Conservation (phyloP, 257 asterid genomes). For the Gentiana macrophylla region DNA sequence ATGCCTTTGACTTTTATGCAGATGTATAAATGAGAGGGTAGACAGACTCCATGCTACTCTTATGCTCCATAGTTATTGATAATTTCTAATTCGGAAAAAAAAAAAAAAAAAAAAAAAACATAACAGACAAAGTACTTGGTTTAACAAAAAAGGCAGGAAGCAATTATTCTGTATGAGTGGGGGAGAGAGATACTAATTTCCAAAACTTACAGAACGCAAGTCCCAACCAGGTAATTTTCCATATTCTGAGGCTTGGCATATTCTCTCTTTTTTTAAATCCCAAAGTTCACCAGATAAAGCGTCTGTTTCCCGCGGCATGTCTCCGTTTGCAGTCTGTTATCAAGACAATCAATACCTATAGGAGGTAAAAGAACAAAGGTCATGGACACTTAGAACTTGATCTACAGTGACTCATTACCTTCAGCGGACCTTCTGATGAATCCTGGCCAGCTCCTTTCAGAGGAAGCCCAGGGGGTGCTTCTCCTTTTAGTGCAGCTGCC, state of each 20-base stretch:
- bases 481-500: constrained; percentile 99
- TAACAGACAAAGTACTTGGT: no score
- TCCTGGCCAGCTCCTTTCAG: constrained; percentile 99
- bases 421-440: constrained; percentile 78
- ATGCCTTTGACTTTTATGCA: no score
- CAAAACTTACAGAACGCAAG: constrained; percentile 85
- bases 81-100: no score
- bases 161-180: neutral
- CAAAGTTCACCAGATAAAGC: constrained; percentile 98
- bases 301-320: constrained; percentile 67
- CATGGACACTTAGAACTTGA: constrained; percentile 7
- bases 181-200: constrained; percentile 6
- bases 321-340: constrained; percentile 71
- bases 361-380: constrained; percentile 6
- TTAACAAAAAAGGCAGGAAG: no score
- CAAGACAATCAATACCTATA: constrained; percentile 7
- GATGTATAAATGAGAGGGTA: no score
- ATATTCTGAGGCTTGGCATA: constrained; percentile 67
- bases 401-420: constrained; percentile 37
- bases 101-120: no score
- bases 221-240: constrained; percentile 96
- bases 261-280: constrained; percentile 95
- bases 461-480: constrained; percentile 99
- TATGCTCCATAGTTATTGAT: no score
- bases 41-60: no score